A percentile compares a stretch with the other conserved stretches of the same genome.
Evolutionary conservation across 176 grass and related monocot genomes (phyloP).

Genomic region (Carex cristatella): DNA sequence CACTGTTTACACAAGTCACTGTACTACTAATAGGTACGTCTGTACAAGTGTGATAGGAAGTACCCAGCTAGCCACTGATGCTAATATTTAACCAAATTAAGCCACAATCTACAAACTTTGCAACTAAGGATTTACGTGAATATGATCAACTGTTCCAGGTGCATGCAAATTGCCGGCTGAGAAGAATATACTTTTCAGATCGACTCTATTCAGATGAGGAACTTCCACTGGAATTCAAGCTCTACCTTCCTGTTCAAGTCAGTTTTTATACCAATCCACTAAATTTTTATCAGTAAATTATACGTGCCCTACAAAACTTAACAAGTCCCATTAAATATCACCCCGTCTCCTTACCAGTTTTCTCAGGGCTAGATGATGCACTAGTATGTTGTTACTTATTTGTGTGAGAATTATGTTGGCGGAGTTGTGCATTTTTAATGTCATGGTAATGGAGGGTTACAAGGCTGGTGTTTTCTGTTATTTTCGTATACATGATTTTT

Average conservation of each 20-base stretch:
- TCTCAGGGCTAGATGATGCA: background rate
- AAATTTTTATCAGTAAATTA: background rate
- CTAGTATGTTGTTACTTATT: background rate
- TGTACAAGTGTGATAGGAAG: background rate
- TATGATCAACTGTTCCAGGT: slow-evolving; percentile 16
- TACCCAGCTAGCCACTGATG: background rate
- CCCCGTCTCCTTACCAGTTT: background rate
- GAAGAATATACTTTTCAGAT: slow-evolving; percentile 78
- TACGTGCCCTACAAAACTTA: background rate
- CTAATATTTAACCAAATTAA: background rate
- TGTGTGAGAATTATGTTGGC: too few species aligned
- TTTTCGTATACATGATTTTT: background rate
- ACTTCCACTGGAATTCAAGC: slow-evolving; percentile 84
- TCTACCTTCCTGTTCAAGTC: slow-evolving; percentile 88
- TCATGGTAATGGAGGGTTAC: background rate
- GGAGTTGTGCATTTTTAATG: background rate
- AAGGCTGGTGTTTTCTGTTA: background rate
- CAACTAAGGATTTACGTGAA: background rate
- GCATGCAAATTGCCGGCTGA: slow-evolving; percentile 84
- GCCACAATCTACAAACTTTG: too few species aligned
- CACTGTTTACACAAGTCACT: background rate
- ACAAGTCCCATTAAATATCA: background rate
- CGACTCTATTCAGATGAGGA: slow-evolving; percentile 90
- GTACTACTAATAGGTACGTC: background rate
- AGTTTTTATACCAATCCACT: slow-evolving; percentile 14